Evolutionary conservation across 73 alveolate species (phyloP), one percentile per base, ranked within the genome.

Genomic region (Symbiodinium pilosum): DNA sequence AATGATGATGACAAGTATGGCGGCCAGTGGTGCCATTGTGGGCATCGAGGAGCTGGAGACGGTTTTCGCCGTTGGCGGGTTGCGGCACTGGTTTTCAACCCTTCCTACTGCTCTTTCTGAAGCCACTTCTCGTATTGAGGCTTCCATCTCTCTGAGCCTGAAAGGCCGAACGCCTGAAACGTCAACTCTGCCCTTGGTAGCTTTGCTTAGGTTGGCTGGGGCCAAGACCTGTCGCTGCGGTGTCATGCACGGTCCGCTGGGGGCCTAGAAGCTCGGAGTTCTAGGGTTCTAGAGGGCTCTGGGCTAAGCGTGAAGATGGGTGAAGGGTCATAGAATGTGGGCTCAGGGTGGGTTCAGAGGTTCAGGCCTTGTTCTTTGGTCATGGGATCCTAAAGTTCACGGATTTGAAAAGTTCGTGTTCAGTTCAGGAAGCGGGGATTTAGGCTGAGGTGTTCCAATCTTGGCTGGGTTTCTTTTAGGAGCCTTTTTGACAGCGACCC

Each of bases 171-270:
- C 28, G 1, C 77, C 77, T 26, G 16, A 64, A 64, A 56, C 75
- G 3, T 36, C 77, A n/a, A n/a, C 40, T 21, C 4, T 26, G 28
- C 16, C 77, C 77, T 36, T 20, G 32, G 28, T 7, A 59, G 38
- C 77, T 24, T 2, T 3, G 77, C 38, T 21, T 38, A 91, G 97
- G 97, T 91, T 43, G 97, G 97, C 28, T 91, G 97, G 97, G 97
- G 97, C 28, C 97, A 91, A 69, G 97, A 91, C 59, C 97, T 91
- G 7, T 71, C 75, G 47, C 68, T 91, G 56, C 97, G 97, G 24
- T 91, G 97, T 43, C 88, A 91, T 41, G 97, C 97, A 42, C 97
- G 68, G 36, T 91, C 97, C 56, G 97, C 75, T 21, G 43, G 54
- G 42, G 32, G 77, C 41, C 36, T 12, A 11, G 39, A 14, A 14